Conservation (phyloP, 305 asterid species). For the Fraxinus xanthoxyloides region DNA sequence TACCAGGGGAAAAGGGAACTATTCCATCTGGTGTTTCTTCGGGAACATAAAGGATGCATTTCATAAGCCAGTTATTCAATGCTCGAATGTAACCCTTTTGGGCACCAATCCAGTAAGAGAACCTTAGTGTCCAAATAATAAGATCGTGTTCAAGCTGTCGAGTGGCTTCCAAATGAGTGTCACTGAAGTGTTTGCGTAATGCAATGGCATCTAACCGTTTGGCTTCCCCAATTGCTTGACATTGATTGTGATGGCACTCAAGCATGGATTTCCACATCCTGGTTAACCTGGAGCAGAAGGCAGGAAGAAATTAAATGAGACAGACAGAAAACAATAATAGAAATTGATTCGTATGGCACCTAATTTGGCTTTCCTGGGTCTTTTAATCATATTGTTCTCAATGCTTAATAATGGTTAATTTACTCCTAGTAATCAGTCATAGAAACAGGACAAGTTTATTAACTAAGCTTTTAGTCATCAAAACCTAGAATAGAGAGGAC, state of each 20-base stretch:
- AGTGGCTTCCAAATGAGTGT: constrained; percentile 74
- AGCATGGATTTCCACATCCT: constrained; percentile 93
- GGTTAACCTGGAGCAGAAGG: constrained; percentile 45
- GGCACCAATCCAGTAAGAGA: constrained; percentile 73
- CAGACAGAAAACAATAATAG: neutral
- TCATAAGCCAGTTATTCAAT: constrained; percentile 83
- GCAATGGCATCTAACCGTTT: constrained; percentile 72
- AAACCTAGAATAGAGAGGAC: neutral
- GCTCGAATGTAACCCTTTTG: constrained; percentile 75
- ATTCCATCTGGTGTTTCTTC: constrained; percentile 87
- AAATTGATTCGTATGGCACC: neutral
- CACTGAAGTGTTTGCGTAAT: constrained; percentile 55
- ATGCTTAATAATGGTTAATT: neutral
- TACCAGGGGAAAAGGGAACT: constrained; percentile 86
- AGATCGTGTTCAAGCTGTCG: constrained; percentile 76
- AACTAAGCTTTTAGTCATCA: neutral
- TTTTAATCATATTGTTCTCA: neutral
- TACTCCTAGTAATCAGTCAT: neutral
- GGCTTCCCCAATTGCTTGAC: constrained; percentile 82
- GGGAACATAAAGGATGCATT: constrained; percentile 79
- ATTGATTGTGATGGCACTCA: constrained; percentile 78
- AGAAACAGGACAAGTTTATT: neutral
- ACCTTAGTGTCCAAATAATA: constrained; percentile 72
- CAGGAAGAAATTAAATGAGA: neutral
- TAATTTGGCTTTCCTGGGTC: neutral